A percentile compares a stretch with the other conserved stretches of the same genome.
Conservation (phyloP, 2,329 filamentous ascomycete genomes). For the Pyricularia sp. region DNA sequence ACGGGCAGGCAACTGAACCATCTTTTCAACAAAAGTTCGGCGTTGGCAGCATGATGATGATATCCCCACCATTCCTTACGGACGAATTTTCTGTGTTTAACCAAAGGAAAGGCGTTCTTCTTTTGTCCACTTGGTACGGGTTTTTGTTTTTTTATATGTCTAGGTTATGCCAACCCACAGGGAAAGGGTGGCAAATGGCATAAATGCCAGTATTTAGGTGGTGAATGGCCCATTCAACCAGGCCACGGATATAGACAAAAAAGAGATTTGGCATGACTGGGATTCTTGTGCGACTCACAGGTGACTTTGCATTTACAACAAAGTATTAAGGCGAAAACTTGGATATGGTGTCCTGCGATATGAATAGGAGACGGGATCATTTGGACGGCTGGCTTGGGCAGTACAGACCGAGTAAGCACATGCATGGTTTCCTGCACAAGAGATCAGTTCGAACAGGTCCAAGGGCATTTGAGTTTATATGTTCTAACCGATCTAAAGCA, state of each 20-base stretch:
- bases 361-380: neutral
- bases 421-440: neutral
- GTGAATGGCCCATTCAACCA: constrained; percentile 2
- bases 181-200: neutral
- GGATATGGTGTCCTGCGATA: neutral
- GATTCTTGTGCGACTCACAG: neutral
- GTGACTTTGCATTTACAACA: neutral
- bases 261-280: neutral
- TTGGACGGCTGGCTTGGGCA: no score
- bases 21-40: constrained; percentile 9
- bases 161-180: neutral
- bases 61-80: constrained; percentile 5
- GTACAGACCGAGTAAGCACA: neutral
- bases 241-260: constrained; percentile 1
- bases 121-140: neutral
- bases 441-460: neutral
- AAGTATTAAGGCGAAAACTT: neutral
- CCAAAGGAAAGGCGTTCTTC: constrained; percentile 7
- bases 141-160: constrained; percentile 3
- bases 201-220: neutral
- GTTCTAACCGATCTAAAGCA: neutral
- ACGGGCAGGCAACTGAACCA: constrained; percentile 4
- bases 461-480: neutral
- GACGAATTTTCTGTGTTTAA: constrained; percentile 1
- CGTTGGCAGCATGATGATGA: constrained; percentile 6